These are phyloP conservation scores for Cytospora paraplurivora DNA, from an alignment of 2,329 filamentous ascomycete genomes.

Conservation along the genomic window DNA sequence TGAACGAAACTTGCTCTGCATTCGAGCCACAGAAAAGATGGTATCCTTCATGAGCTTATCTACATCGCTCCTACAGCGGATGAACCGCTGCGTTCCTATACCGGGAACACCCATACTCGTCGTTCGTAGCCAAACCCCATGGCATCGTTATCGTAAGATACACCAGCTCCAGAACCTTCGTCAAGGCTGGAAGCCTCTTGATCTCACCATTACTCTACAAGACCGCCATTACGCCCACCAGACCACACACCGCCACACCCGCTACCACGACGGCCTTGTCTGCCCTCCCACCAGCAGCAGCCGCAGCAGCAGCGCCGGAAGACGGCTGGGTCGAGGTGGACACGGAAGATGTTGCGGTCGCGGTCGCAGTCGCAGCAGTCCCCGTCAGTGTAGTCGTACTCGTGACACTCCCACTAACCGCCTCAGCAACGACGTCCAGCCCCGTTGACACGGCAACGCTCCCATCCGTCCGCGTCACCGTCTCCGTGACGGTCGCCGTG, in stretches of 20 bases:
- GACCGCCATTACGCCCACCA: conserved; percentile 36
- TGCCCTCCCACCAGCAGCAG: background rate
- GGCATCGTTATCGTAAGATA: background rate
- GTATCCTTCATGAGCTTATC: background rate
- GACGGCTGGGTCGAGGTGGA: conserved; percentile 15
- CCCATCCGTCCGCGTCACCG: conserved; percentile 38
- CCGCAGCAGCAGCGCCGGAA: conserved; percentile 1
- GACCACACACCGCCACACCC: conserved; percentile 36
- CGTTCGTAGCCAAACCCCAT: background rate
- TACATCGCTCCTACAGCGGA: background rate
- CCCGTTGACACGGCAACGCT: conserved; percentile 35
- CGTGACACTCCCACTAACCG: conserved; percentile 37
- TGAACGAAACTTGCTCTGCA: background rate
- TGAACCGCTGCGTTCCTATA: background rate
- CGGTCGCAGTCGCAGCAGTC: conserved; percentile 16
- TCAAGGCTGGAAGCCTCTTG: background rate
- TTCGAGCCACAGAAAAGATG: background rate
- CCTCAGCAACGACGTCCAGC: conserved; percentile 36
- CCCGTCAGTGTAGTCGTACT: conserved; percentile 36
- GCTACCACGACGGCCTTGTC: conserved; percentile 32
- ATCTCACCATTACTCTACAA: conserved; percentile 29
- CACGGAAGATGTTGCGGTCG: conserved; percentile 16
- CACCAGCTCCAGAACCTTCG: background rate
- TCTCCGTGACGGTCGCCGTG: conserved; percentile 39
- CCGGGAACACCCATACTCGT: background rate